Conservation (phyloP, 73 alveolate genomes). For the Urostyla sp. region DNA sequence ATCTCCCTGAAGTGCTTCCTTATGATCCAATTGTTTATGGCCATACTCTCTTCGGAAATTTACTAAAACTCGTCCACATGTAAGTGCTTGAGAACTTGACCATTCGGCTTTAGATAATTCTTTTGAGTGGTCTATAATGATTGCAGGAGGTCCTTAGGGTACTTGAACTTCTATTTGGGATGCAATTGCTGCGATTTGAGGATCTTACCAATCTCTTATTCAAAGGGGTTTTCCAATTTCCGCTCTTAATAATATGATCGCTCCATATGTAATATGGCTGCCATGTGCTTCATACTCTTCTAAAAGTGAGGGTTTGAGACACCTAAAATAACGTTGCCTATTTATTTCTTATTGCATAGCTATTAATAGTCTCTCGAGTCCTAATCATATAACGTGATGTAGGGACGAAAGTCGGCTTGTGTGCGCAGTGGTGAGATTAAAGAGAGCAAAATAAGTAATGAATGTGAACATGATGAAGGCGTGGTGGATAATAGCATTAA, state of each 20-base stretch:
- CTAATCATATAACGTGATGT: conserved; percentile 49
- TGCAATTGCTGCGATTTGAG: too few species aligned
- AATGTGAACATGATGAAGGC: conserved; percentile 59
- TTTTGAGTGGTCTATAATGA: not conserved
- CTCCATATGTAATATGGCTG: conserved; percentile 43
- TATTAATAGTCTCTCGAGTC: conserved; percentile 43
- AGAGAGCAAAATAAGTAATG: conserved; percentile 45
- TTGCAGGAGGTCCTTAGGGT: conserved; percentile 48
- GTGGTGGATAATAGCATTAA: conserved; percentile 47
- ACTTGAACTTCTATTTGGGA: conserved; percentile 55
- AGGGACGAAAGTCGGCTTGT: conserved; percentile 53
- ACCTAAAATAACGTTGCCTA: conserved; percentile 50
- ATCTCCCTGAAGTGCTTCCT: conserved; percentile 59
- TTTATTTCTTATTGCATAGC: conserved; percentile 12
- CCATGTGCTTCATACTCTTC: conserved; percentile 16
- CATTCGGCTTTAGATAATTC: conserved; percentile 15
- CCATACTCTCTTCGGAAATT: conserved; percentile 45
- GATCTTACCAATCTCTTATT: too few species aligned
- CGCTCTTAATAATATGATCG: conserved; percentile 38
- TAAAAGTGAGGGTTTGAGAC: conserved; percentile 51
- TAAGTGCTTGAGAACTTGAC: conserved; percentile 31
- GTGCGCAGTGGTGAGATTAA: conserved; percentile 48
- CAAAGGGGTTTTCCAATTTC: too few species aligned
- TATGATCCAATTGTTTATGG: conserved; percentile 60
- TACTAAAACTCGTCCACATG: conserved; percentile 28